Base-by-base conservation (phyloP, 345 rosid species). In the Eucalyptus sideroxylon region DNA sequence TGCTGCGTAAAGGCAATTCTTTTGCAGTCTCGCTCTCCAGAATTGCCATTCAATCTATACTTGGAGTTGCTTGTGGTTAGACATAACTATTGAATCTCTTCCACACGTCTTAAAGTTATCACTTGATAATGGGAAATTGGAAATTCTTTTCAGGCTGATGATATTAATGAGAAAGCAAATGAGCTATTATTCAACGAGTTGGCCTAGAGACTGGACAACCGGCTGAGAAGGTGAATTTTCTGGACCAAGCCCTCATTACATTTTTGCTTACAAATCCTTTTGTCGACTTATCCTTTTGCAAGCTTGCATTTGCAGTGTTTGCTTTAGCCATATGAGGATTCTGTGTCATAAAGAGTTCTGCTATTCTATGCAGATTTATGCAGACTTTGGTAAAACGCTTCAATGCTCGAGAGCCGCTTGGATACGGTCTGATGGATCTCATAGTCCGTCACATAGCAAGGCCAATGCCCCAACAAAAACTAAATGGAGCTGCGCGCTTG, bases 61-160 rank as follows among this genome's bases (percentile, higher is more conserved):
- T 96, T 50, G 95, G 98, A 89, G 94, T 96, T 89, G 98, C 99
- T 72, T 95, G 96, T 86, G 99, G 97, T 89, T 96, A 95, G 99
- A 99, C 96, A 93, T 77, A 87, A 87, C 80, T 80, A 83, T 50
- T 83, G 37, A 87, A 37, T 77, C 83, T 77, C 27, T 77, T 37
- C 27, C 27, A 11, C 27, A 6, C 30, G 5, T 77, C 45, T 77
- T 21, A 77, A 11, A 21, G 47, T 72, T 72, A 37, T 72, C 26
- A 31, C 6, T 9, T 51, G 72, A 16, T 21, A n/a, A 6, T 40
- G 17, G 34, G 62, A 60, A 50, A 34, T 62, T 65, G 69, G 65
- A 77, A 83, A 53, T 89, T 27, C 90, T 89, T 67, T 77, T 13
- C 92, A 97, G 98, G 99, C 97, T 85, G 99, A 95, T 92, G 98